Conservation (phyloP, 2,329 filamentous ascomycete species). For the Colletotrichum camelliae region DNA sequence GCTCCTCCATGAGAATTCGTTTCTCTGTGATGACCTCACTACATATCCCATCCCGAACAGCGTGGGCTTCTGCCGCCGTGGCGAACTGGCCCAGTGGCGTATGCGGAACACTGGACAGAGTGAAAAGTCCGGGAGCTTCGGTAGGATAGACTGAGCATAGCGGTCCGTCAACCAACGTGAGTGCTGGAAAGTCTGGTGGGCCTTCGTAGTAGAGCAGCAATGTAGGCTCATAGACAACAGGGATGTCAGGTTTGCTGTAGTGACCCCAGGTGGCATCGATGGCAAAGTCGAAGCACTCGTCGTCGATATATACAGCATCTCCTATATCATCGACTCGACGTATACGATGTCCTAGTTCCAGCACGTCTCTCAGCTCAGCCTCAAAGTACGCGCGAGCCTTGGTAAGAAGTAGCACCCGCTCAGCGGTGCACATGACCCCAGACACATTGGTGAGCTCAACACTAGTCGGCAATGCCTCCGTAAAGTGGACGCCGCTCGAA, state of each 20-base stretch:
- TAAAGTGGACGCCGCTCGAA: not conserved
- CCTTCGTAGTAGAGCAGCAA: not conserved
- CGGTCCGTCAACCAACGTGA: not conserved
- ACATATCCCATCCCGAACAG: not conserved
- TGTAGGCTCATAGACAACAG: not conserved
- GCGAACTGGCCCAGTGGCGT: not conserved
- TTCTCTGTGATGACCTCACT: not conserved
- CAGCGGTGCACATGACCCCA: not conserved
- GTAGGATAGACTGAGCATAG: not conserved
- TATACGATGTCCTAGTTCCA: not conserved
- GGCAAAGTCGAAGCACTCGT: not conserved
- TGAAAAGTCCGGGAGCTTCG: not conserved
- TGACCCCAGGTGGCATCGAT: not conserved
- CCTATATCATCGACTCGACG: not conserved
- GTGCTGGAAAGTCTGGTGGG: not conserved
- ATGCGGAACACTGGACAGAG: not conserved
- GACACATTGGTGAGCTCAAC: not conserved
- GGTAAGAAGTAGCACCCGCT: not conserved
- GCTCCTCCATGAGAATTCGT: not conserved
- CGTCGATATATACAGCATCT: not conserved
- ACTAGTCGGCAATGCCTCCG: not conserved
- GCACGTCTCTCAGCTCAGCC: not conserved
- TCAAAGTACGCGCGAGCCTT: not conserved
- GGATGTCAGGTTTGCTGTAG: not conserved
- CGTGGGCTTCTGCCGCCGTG: not conserved